A percentile compares a stretch with the other conserved stretches of the same genome.
Conservation (phyloP, 2,329 filamentous ascomycete genomes). For the Hypoxylon sp. region DNA sequence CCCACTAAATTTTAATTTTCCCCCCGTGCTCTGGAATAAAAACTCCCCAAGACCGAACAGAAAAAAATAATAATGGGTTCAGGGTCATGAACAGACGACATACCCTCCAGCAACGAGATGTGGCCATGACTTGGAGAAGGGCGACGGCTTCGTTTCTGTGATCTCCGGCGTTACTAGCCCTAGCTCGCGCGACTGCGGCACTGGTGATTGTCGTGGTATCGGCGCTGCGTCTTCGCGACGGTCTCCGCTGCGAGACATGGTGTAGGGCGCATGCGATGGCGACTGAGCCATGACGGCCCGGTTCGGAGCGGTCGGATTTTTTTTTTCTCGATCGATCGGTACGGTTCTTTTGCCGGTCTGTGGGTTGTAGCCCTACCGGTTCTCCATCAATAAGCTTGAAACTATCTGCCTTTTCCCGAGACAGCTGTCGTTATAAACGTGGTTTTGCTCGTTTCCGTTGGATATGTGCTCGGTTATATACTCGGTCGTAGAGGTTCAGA, state of each 20-base stretch:
- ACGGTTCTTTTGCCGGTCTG: background rate
- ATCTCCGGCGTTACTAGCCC: slow-evolving; percentile 63
- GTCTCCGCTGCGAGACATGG: slow-evolving; percentile 36
- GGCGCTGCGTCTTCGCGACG: slow-evolving; percentile 31
- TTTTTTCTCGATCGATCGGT: background rate
- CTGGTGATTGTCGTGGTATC: slow-evolving; percentile 42
- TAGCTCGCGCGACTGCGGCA: slow-evolving; percentile 68
- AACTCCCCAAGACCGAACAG: too few relatives aligned
- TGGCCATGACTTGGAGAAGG: slow-evolving; percentile 82
- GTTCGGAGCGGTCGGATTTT: slow-evolving; percentile 11
- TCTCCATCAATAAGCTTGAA: slow-evolving; percentile 24
- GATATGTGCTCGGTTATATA: background rate
- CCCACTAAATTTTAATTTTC: too few relatives aligned
- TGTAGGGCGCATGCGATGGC: slow-evolving; percentile 36
- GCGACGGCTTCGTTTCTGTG: slow-evolving; percentile 51
- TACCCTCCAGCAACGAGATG: slow-evolving; percentile 93
- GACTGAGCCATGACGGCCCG: slow-evolving; percentile 29
- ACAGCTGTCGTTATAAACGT: too few relatives aligned
- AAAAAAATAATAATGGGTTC: too few relatives aligned
- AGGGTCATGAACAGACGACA: too few relatives aligned
- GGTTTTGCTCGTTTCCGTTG: too few relatives aligned
- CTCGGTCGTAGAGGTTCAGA: too few relatives aligned
- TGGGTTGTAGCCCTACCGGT: slow-evolving; percentile 13
- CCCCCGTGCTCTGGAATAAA: too few relatives aligned
- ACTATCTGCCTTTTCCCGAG: too few relatives aligned